Evolutionary conservation across 495 filamentous ascomycete species (phyloP).

Genomic region (Niebla homalea): DNA sequence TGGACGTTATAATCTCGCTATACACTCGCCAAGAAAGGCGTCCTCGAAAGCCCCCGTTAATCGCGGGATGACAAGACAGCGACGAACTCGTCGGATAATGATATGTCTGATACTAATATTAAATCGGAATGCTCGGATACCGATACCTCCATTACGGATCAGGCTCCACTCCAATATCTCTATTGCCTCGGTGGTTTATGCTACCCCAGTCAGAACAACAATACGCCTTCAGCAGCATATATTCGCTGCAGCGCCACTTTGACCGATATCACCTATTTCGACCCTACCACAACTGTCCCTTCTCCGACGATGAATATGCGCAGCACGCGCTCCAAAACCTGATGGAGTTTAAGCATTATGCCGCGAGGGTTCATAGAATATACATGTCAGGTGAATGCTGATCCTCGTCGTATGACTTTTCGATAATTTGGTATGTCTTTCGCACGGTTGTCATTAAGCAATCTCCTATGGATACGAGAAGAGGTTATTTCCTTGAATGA

Average conservation of each 20-base stretch:
- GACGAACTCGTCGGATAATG: not conserved
- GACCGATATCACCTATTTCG: not conserved
- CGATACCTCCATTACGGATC: conserved; percentile 10
- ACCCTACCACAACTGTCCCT: not conserved
- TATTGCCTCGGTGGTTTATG: conserved; percentile 14
- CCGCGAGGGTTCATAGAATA: not conserved
- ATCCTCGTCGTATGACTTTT: not conserved
- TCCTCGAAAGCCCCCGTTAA: not conserved
- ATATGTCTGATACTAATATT: not conserved
- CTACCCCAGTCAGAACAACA: not conserved
- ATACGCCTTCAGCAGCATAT: not conserved
- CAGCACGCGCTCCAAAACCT: not conserved
- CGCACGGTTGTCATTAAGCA: not conserved
- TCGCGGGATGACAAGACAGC: not conserved
- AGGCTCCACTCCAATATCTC: conserved; percentile 13
- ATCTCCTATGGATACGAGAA: not conserved
- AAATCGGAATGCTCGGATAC: not conserved
- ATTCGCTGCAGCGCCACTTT: conserved; percentile 1
- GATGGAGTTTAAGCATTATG: conserved; percentile 8
- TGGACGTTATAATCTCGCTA: conserved; percentile 5
- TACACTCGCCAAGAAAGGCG: not conserved
- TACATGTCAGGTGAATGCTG: conserved; percentile 3
- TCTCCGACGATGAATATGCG: not conserved
- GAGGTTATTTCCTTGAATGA: not conserved
- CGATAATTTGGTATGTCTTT: not conserved